Evolutionary conservation across 177 flowering plant species (phyloP).

Genomic region (Vitis hybrid): DNA sequence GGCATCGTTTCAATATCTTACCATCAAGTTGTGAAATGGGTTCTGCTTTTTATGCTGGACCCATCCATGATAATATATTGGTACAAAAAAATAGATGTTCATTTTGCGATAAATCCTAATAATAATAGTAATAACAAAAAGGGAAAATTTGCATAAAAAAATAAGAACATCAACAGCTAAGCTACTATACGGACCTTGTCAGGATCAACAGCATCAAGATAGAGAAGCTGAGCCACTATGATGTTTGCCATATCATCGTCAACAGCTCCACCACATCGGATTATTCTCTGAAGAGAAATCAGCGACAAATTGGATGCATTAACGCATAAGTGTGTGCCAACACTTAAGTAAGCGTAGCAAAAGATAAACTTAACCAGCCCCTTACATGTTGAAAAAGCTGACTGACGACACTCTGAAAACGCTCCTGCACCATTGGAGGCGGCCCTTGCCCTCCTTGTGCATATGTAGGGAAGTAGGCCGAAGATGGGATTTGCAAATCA

Average conservation of each 20-base stretch:
- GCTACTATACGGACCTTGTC: slow-evolving; percentile 51
- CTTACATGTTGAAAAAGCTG: slow-evolving; percentile 94
- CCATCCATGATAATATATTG: too few relatives aligned
- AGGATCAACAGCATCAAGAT: slow-evolving; percentile 95
- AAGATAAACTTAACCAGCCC: slow-evolving; percentile 4
- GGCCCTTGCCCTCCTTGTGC: slow-evolving; percentile 76
- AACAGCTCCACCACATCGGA: slow-evolving; percentile 95
- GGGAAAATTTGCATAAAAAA: neutral
- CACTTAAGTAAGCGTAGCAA: neutral
- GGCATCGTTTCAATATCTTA: too few relatives aligned
- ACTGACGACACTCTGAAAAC: slow-evolving; percentile 81
- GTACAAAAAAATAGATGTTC: too few relatives aligned
- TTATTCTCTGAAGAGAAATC: slow-evolving; percentile 67
- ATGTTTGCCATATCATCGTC: slow-evolving; percentile 97
- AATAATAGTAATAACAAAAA: neutral
- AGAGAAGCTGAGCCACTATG: slow-evolving; percentile 90
- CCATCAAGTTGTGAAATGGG: too few relatives aligned
- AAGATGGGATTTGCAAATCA: slow-evolving; percentile 66
- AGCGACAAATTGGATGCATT: neutral
- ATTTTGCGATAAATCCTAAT: neutral
- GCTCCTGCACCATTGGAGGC: slow-evolving; percentile 79
- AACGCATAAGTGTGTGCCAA: neutral
- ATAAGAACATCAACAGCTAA: neutral
- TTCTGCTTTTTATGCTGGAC: too few relatives aligned
- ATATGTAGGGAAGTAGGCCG: slow-evolving; percentile 49